These are phyloP conservation scores for Nakaseomyces glabratus DNA, from an alignment of 1,139 yeast species.

Conservation along the genomic window DNA sequence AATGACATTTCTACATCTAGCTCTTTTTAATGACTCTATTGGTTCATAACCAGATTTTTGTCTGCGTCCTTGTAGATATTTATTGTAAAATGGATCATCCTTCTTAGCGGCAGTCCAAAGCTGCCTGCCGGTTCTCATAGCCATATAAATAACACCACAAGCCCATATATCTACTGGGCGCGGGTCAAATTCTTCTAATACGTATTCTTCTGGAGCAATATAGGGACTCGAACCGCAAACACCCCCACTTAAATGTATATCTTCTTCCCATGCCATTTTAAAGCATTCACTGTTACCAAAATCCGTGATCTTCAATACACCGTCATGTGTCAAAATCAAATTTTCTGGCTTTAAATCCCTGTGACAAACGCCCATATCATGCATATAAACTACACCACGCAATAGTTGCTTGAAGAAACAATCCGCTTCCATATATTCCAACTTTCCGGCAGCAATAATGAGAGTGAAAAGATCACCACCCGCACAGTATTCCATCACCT, in stretches of 20 bases:
- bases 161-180: constrained; percentile 94
- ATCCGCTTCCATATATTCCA: constrained; percentile 84
- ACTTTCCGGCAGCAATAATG: constrained; percentile 73
- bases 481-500: constrained; percentile 92
- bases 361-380: constrained; percentile 94
- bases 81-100: constrained; percentile 71
- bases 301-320: constrained; percentile 81
- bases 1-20: constrained; percentile 83
- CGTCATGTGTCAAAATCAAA: constrained; percentile 67
- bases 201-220: constrained; percentile 92
- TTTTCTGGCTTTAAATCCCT: constrained; percentile 95
- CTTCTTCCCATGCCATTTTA: constrained; percentile 93
- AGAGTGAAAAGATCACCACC: constrained; percentile 91
- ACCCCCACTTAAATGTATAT: constrained; percentile 74
- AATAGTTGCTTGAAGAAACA: constrained; percentile 90
- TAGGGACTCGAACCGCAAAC: constrained; percentile 86
- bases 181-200: constrained; percentile 71
- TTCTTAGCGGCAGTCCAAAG: constrained; percentile 80
- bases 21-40: constrained; percentile 70
- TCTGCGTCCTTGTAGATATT: constrained; percentile 66
- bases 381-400: constrained; percentile 91
- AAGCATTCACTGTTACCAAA: constrained; percentile 96
- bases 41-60: constrained; percentile 85
- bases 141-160: constrained; percentile 94
- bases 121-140: constrained; percentile 94